These are phyloP conservation scores for Lecanicillium sp. DNA, from an alignment of 2,329 filamentous ascomycete species.

Conservation along the genomic window DNA sequence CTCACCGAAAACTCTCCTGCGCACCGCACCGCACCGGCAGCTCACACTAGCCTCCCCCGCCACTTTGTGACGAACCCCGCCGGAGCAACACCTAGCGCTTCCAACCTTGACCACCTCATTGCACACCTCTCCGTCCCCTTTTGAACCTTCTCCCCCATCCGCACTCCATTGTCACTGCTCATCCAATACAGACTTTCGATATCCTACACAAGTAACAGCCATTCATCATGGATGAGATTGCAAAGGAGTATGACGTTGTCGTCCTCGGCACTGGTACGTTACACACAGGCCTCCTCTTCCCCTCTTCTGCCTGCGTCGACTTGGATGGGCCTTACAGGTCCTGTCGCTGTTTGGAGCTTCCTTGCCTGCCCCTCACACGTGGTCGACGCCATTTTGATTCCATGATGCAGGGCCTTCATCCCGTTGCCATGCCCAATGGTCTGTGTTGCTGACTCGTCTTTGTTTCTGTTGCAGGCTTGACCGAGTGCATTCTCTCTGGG, in stretches of 20 bases:
- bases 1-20: too few species aligned
- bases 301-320: conserved; percentile 16
- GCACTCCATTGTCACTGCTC: background rate
- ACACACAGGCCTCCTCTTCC: background rate
- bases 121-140: conserved; percentile 1
- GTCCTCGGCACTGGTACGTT: conserved; percentile 90
- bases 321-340: background rate
- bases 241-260: conserved; percentile 96
- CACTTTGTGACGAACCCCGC: conserved; percentile 2
- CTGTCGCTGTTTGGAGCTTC: background rate
- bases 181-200: conserved; percentile 9
- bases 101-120: conserved; percentile 2
- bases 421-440: conserved; percentile 13
- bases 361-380: background rate
- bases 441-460: conserved; percentile 15
- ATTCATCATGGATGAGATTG: conserved; percentile 86
- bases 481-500: conserved; percentile 98
- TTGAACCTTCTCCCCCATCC: conserved; percentile 1
- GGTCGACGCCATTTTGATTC: too few species aligned
- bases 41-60: too few species aligned
- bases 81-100: conserved; percentile 1
- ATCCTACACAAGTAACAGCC: conserved; percentile 7
- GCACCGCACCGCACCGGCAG: too few species aligned
- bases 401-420: background rate
- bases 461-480: conserved; percentile 59